Conservation (phyloP, 2,329 filamentous ascomycete species). For the Phaeosphaeriaceae sp. region DNA sequence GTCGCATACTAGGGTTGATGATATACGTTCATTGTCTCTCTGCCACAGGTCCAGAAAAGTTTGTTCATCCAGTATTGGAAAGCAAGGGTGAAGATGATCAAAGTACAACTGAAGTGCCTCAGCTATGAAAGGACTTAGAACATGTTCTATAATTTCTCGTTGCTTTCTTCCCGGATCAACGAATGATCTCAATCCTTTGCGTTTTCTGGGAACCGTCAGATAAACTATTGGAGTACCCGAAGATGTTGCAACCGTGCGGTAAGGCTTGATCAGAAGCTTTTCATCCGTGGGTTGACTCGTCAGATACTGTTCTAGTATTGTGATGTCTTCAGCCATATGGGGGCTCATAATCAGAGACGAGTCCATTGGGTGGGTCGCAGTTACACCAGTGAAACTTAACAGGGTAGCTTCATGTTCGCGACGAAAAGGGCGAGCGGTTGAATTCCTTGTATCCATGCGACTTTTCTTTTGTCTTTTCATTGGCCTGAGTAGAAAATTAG, state of each 20-base stretch:
- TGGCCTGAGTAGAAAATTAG: background rate
- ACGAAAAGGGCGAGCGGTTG: background rate
- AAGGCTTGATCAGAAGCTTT: conserved; percentile 4
- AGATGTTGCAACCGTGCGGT: conserved; percentile 19
- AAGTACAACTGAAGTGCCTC: conserved; percentile 21
- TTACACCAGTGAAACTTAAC: conserved; percentile 5
- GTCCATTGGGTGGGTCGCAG: conserved; percentile 17
- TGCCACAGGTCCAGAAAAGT: conserved; percentile 22
- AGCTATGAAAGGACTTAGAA: conserved; percentile 11
- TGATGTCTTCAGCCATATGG: conserved; percentile 29
- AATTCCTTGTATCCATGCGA: background rate
- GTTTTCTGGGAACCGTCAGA: conserved; percentile 19
- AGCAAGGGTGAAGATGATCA: conserved; percentile 23
- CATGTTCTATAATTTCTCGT: conserved; percentile 24
- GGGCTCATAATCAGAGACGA: conserved; percentile 30
- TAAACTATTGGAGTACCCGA: conserved; percentile 27
- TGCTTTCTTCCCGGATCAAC: conserved; percentile 21
- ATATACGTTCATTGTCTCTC: conserved; percentile 17
- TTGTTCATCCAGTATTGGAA: conserved; percentile 23
- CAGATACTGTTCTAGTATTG: conserved; percentile 25
- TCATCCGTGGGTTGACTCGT: conserved; percentile 8
- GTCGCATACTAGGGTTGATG: conserved; percentile 23
- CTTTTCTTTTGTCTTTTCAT: conserved; percentile 6
- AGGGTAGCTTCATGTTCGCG: conserved; percentile 1
- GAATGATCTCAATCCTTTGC: conserved; percentile 15